Conservation (phyloP, 768 basidiomycete genomes). For the Suillus subalutaceus region DNA sequence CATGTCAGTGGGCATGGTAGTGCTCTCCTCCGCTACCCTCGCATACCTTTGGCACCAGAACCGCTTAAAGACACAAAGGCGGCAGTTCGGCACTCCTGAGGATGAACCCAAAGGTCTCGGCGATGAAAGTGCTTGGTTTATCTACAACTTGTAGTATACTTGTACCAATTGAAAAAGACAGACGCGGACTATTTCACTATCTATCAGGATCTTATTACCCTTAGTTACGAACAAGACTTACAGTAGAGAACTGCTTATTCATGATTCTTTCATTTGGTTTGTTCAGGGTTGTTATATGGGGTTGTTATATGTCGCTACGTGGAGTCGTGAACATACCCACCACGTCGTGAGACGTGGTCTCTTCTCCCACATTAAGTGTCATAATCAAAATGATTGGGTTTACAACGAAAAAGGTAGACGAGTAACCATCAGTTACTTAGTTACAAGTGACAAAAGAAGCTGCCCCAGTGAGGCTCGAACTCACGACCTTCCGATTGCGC, state of each 20-base stretch:
- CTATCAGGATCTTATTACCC: neutral
- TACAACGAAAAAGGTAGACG: neutral
- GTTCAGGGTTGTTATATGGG: neutral
- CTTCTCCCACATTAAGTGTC: neutral
- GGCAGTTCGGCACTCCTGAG: conserved; percentile 31
- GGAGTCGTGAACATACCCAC: neutral
- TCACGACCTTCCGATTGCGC: conserved; percentile 51
- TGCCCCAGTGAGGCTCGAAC: conserved; percentile 59
- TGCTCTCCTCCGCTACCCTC: conserved; percentile 42
- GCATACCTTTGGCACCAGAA: conserved; percentile 47
- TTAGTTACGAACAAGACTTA: neutral
- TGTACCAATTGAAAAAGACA: neutral
- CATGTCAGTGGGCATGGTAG: conserved; percentile 42
- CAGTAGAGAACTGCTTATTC: neutral
- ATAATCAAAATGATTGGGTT: neutral
- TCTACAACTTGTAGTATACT: conserved; percentile 45
- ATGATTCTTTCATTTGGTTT: neutral
- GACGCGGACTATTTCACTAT: neutral
- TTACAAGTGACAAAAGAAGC: conserved; percentile 12
- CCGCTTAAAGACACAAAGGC: conserved; percentile 43
- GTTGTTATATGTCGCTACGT: neutral
- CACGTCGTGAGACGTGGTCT: no score
- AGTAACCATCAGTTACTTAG: no score
- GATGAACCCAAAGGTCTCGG: conserved; percentile 48
- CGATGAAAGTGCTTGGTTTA: conserved; percentile 57